These are phyloP conservation scores for Aphanocladium album DNA, from an alignment of 2,329 filamentous ascomycete species.

Conservation along the genomic window DNA sequence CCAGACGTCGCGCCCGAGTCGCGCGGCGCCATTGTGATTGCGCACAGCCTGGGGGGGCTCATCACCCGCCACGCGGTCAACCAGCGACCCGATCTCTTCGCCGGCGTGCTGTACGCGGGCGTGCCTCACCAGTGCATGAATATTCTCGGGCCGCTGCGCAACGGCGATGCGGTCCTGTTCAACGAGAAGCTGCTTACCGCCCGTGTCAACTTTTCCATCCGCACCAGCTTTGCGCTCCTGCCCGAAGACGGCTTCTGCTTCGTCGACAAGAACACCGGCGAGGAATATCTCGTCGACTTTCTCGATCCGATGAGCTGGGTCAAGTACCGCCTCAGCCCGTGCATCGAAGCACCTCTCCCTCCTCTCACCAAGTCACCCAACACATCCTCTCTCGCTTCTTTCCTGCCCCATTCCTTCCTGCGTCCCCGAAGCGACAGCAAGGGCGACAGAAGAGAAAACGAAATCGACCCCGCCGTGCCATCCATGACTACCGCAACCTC, in stretches of 20 bases:
- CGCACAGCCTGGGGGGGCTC: slow-evolving; percentile 81
- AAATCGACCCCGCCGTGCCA: slow-evolving; percentile 20
- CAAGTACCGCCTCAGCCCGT: slow-evolving; percentile 72
- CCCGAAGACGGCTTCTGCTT: slow-evolving; percentile 87
- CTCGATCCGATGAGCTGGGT: slow-evolving; percentile 77
- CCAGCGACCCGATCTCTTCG: slow-evolving; percentile 75
- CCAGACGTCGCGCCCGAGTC: slow-evolving; percentile 45
- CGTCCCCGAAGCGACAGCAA: slow-evolving; percentile 41
- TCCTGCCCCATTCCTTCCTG: slow-evolving; percentile 39
- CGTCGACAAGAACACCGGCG: slow-evolving; percentile 72
- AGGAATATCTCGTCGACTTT: slow-evolving; percentile 79
- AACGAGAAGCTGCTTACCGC: slow-evolving; percentile 87
- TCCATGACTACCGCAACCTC: slow-evolving; percentile 21
- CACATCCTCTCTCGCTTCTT: slow-evolving; percentile 42
- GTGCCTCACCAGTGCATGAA: slow-evolving; percentile 84
- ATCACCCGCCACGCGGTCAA: slow-evolving; percentile 89
- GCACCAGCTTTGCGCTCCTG: slow-evolving; percentile 78
- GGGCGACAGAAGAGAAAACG: slow-evolving; percentile 41
- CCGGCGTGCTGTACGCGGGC: slow-evolving; percentile 80
- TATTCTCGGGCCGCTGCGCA: slow-evolving; percentile 81
- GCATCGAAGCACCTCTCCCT: slow-evolving; percentile 63
- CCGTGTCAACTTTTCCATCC: slow-evolving; percentile 86
- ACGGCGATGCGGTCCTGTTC: slow-evolving; percentile 86
- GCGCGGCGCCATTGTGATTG: slow-evolving; percentile 72
- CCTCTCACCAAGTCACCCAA: slow-evolving; percentile 37